Conservation (phyloP, 2,329 filamentous ascomycete species). For the Cercospora brassicicola region DNA sequence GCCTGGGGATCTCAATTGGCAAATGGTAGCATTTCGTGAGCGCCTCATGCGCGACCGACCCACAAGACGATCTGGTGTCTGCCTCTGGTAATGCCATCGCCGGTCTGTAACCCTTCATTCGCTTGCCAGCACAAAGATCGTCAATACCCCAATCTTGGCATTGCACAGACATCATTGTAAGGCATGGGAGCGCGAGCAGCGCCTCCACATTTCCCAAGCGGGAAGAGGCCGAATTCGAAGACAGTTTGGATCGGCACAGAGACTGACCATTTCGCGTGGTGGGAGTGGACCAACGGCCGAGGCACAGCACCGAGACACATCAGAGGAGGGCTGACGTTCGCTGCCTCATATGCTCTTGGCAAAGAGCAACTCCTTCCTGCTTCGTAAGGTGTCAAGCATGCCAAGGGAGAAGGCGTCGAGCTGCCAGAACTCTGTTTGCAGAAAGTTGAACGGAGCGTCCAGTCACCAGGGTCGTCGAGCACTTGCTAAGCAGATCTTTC, state of each 20-base stretch:
- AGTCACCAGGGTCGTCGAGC: neutral
- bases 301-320: neutral
- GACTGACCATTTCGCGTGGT: neutral
- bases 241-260: neutral
- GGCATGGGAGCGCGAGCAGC: neutral
- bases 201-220: conserved; percentile 5
- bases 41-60: conserved; percentile 1
- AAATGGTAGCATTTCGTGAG: neutral
- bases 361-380: conserved; percentile 13
- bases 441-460: neutral
- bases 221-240: neutral
- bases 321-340: neutral
- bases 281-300: conserved; percentile 7
- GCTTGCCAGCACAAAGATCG: conserved; percentile 2
- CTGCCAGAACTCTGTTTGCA: conserved; percentile 2
- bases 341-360: conserved; percentile 14
- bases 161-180: neutral
- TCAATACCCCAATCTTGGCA: neutral
- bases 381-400: conserved; percentile 19
- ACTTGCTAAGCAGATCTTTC: conserved; percentile 7
- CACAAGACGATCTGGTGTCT: neutral
- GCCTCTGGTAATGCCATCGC: neutral
- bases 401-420: conserved; percentile 11
- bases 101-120: conserved; percentile 4
- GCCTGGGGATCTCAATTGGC: conserved; percentile 1